Evolutionary conservation across 768 basidiomycete species (phyloP).

Genomic region (Mycena crocata): DNA sequence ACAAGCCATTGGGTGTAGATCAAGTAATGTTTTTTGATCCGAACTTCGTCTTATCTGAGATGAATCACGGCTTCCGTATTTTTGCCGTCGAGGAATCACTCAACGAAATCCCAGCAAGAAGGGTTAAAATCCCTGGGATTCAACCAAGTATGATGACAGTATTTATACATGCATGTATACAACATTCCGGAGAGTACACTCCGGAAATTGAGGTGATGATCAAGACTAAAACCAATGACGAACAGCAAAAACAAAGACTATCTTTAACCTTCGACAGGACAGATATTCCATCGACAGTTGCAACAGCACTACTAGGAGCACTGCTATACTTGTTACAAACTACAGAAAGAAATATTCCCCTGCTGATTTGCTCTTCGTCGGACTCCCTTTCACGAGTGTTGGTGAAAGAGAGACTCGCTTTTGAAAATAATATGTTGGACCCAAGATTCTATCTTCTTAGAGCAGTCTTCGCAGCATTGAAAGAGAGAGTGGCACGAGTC

Average conservation of each 20-base stretch:
- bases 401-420: too few relatives aligned
- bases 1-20: neutral
- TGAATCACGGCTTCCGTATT: neutral
- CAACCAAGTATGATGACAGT: neutral
- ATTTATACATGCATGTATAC: neutral
- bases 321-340: neutral
- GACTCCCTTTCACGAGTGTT: too few relatives aligned
- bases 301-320: neutral
- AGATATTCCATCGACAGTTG: too few relatives aligned
- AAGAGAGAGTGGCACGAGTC: neutral
- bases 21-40: neutral
- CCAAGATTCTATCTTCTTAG: neutral
- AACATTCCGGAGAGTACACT: neutral
- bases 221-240: neutral
- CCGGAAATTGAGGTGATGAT: neutral
- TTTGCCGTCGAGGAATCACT: constrained; percentile 6
- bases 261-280: neutral
- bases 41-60: neutral
- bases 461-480: neutral
- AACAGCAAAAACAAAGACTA: neutral
- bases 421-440: neutral
- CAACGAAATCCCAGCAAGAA: neutral
- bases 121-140: neutral
- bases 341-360: neutral
- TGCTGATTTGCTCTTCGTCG: too few relatives aligned